A percentile compares a stretch with the other conserved stretches of the same genome.
phyloP scores from a whole-genome alignment of 164 flowering plant genomes.

The Houttuynia cordata region DNA sequence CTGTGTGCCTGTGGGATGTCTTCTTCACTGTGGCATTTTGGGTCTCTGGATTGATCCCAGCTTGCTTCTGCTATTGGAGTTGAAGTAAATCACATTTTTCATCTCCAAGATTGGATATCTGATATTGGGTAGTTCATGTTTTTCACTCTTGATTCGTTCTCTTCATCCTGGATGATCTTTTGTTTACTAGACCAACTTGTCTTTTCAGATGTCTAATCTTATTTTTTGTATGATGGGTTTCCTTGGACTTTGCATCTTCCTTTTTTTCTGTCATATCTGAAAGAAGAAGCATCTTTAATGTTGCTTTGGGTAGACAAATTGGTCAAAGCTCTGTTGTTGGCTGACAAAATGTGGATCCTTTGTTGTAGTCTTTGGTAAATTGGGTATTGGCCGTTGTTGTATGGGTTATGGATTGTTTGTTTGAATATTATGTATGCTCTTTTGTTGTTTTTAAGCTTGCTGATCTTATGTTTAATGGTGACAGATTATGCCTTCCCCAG shows the following conservation, averaged over 20 bases:
- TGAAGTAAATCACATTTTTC: neutral
- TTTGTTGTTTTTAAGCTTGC: neutral
- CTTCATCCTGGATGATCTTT: no score
- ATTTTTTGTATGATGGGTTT: no score
- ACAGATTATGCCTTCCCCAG: constrained; percentile 8
- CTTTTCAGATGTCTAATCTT: no score
- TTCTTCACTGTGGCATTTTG: neutral
- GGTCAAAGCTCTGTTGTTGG: no score
- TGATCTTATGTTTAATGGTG: neutral
- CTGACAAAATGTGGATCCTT: no score
- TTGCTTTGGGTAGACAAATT: no score
- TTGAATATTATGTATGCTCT: neutral
- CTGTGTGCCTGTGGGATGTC: neutral
- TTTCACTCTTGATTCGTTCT: neutral
- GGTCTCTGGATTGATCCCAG: neutral
- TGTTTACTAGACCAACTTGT: no score
- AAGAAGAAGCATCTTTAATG: no score
- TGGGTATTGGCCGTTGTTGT: no score
- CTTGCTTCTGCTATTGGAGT: neutral
- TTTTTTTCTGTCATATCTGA: no score
- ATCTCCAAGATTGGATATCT: neutral
- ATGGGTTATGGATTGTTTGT: neutral
- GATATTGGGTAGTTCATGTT: neutral
- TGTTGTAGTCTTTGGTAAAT: no score
- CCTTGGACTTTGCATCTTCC: no score